Evolutionary conservation across 192 early-diverging fungal genomes (phyloP).

Genomic region (Nowakowskiella sp.): DNA sequence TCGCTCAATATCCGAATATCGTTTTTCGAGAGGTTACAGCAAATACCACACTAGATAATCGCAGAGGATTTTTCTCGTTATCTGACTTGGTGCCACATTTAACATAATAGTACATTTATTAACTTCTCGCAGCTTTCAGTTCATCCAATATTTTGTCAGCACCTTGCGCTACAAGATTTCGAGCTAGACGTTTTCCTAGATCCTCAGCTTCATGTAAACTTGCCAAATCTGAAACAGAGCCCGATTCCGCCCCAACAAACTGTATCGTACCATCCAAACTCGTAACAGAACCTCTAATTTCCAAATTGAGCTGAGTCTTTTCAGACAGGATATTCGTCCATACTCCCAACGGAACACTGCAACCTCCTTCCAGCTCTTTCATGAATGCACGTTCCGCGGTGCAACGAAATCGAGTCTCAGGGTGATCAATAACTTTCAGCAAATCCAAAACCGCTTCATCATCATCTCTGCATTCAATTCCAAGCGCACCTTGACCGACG

Average conservation of each 20-base stretch:
- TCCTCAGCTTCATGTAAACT: too few relatives aligned
- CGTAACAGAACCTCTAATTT: constrained; percentile 37
- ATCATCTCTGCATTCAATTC: constrained; percentile 66
- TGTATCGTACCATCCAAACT: constrained; percentile 60
- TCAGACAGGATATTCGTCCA: constrained; percentile 23
- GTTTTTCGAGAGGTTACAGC: too few relatives aligned
- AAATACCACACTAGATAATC: too few relatives aligned
- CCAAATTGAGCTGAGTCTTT: not conserved
- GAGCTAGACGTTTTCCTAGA: constrained; percentile 40
- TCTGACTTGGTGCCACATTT: too few relatives aligned
- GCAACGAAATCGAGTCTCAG: constrained; percentile 56
- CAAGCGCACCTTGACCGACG: constrained; percentile 89
- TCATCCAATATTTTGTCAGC: constrained; percentile 44
- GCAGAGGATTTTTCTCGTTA: too few relatives aligned
- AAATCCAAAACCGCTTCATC: constrained; percentile 45
- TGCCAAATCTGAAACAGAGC: constrained; percentile 18
- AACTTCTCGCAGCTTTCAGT: constrained; percentile 29
- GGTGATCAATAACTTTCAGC: constrained; percentile 59
- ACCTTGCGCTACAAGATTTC: constrained; percentile 38
- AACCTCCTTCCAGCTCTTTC: constrained; percentile 83
- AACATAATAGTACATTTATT: too few relatives aligned
- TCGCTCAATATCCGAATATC: too few relatives aligned
- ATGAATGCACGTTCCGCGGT: constrained; percentile 79
- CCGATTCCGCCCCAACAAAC: not conserved
- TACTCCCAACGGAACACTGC: constrained; percentile 90